Evolutionary conservation across 2,329 filamentous ascomycete genomes (phyloP).

Genomic region (Pyricularia pennisetigena): DNA sequence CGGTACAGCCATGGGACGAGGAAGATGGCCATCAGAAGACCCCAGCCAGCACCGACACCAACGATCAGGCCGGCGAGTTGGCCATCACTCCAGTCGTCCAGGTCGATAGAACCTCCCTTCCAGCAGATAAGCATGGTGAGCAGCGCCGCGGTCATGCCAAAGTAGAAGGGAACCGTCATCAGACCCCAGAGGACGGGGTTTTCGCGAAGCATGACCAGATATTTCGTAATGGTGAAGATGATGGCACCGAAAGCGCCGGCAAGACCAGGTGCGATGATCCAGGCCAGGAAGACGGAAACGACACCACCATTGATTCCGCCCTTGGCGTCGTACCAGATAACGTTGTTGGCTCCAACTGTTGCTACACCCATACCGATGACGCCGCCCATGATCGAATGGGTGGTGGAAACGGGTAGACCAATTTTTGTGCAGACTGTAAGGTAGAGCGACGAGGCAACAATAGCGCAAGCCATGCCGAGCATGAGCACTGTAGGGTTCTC

Average conservation of each 20-base stretch:
- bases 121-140: slow-evolving; percentile 52
- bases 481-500: slow-evolving; percentile 41
- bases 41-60: slow-evolving; percentile 38
- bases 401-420: slow-evolving; percentile 51
- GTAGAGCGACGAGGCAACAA: slow-evolving; percentile 41
- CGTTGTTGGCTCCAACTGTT: slow-evolving; percentile 35
- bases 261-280: slow-evolving; percentile 49
- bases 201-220: slow-evolving; percentile 40
- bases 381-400: slow-evolving; percentile 50
- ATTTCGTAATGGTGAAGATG: slow-evolving; percentile 48
- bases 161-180: slow-evolving; percentile 43
- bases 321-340: slow-evolving; percentile 41
- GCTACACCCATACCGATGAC: slow-evolving; percentile 51
- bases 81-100: slow-evolving; percentile 33
- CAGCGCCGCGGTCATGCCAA: slow-evolving; percentile 42
- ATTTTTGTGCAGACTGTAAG: slow-evolving; percentile 45
- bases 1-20: slow-evolving; percentile 51
- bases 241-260: slow-evolving; percentile 41
- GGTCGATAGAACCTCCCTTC: slow-evolving; percentile 35
- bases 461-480: slow-evolving; percentile 48
- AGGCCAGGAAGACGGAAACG: slow-evolving; percentile 49
- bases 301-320: slow-evolving; percentile 36
- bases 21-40: slow-evolving; percentile 38
- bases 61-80: slow-evolving; percentile 44
- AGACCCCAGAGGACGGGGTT: slow-evolving; percentile 45